Conservation (phyloP, 169 alveolate genomes). For the Cryptosporidium ubiquitum region DNA sequence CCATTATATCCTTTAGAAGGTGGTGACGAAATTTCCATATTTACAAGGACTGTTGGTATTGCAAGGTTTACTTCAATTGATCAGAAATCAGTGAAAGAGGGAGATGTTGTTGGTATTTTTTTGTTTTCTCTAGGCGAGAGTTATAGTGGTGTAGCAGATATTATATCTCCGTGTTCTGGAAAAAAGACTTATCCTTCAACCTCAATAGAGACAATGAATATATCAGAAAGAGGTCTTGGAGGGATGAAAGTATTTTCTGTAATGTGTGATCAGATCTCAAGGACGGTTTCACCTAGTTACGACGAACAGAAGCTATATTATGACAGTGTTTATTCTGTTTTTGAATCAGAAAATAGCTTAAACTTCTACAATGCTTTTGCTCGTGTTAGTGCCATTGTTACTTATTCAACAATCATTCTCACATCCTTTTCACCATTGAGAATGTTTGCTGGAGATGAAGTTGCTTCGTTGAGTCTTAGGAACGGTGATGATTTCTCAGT, state of each 20-base stretch:
- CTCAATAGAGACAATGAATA: not conserved
- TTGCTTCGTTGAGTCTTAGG: not conserved
- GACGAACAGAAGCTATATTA: not conserved
- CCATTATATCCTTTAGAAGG: constrained; percentile 6
- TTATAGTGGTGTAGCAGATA: not conserved
- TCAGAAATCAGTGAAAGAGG: not conserved
- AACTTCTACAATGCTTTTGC: not conserved
- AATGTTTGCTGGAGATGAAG: not conserved
- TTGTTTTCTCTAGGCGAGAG: not conserved
- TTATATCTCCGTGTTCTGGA: constrained; percentile 11
- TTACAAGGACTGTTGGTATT: not conserved
- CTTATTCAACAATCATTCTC: not conserved
- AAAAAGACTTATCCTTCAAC: not conserved
- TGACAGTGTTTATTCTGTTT: not conserved
- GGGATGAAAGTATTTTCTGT: not conserved
- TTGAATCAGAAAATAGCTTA: not conserved
- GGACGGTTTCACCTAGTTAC: not conserved
- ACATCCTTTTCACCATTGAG: not conserved
- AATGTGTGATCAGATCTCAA: not conserved
- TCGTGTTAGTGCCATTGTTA: not conserved
- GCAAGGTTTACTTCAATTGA: not conserved
- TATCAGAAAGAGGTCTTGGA: not conserved
- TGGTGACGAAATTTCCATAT: not conserved
- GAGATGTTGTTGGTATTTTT: not conserved
- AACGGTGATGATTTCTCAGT: not conserved